These are phyloP conservation scores for Symbiodinium natans DNA, from an alignment of 73 alveolate species.

Conservation along the genomic window DNA sequence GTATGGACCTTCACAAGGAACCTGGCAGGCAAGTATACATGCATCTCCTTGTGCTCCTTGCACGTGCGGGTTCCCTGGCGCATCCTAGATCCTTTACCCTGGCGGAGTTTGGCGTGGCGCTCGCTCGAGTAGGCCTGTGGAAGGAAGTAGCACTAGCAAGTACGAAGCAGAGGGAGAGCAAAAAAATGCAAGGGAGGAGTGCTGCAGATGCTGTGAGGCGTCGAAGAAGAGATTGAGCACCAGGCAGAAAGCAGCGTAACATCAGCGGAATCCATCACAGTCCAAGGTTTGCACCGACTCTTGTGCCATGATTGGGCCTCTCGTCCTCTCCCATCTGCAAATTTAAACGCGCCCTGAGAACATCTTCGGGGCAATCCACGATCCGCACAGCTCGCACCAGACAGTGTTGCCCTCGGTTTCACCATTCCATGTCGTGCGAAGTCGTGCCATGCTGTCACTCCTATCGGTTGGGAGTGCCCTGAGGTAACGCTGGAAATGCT, in stretches of 20 bases:
- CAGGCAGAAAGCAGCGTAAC: slow-evolving; percentile 2
- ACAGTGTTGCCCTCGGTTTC: background rate
- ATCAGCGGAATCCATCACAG: too few relatives aligned
- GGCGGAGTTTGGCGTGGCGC: slow-evolving; percentile 55
- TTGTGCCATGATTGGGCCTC: background rate
- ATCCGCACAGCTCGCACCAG: slow-evolving; percentile 51
- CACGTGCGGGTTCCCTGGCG: background rate
- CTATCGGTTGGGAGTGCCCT: background rate
- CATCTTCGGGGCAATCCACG: slow-evolving; percentile 65
- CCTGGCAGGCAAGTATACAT: slow-evolving; percentile 23
- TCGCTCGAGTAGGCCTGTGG: slow-evolving; percentile 6
- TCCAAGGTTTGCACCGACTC: too few relatives aligned
- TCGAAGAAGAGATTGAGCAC: slow-evolving; percentile 54
- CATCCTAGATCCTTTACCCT: slow-evolving; percentile 39
- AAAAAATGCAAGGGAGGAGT: too few relatives aligned
- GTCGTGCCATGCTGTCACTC: background rate
- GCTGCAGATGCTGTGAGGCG: too few relatives aligned
- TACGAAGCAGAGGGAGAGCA: background rate
- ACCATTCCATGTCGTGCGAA: background rate
- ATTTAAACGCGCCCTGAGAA: background rate
- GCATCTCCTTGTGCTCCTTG: background rate
- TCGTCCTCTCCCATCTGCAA: background rate
- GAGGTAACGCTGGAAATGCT: slow-evolving; percentile 67
- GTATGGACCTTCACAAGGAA: slow-evolving; percentile 59
- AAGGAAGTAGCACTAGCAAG: background rate